Evolutionary conservation across 495 filamentous ascomycete genomes (phyloP).

Genomic region (Bacidia gigantensis): DNA sequence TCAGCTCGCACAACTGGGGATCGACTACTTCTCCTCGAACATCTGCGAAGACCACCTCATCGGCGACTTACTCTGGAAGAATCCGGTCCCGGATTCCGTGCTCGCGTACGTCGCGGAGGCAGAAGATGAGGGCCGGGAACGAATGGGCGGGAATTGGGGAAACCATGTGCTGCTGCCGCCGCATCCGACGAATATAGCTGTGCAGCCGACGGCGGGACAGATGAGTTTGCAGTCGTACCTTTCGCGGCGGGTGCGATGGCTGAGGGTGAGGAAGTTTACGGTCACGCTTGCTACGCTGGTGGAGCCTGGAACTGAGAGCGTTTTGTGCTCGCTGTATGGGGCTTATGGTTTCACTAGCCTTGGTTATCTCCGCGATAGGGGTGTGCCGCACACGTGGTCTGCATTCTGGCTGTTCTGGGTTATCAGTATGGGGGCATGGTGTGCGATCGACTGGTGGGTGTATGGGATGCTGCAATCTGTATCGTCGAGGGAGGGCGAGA

Average conservation of each 20-base stretch:
- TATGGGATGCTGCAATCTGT: slow-evolving; percentile 61
- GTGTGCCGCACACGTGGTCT: slow-evolving; percentile 52
- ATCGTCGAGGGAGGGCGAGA: slow-evolving; percentile 52
- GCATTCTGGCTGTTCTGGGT: slow-evolving; percentile 54
- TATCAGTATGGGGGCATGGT: slow-evolving; percentile 55
- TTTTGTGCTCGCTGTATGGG: slow-evolving; percentile 68
- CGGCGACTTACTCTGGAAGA: slow-evolving; percentile 77
- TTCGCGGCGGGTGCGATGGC: slow-evolving; percentile 75
- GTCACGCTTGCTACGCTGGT: slow-evolving; percentile 78
- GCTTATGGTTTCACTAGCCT: slow-evolving; percentile 66
- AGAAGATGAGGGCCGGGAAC: slow-evolving; percentile 17
- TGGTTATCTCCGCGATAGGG: slow-evolving; percentile 43
- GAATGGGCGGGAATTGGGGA: slow-evolving; percentile 33
- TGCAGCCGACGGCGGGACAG: slow-evolving; percentile 72
- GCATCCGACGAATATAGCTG: slow-evolving; percentile 61
- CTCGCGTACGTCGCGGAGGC: slow-evolving; percentile 24
- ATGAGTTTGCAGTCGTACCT: slow-evolving; percentile 73
- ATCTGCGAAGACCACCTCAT: slow-evolving; percentile 98
- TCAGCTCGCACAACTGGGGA: slow-evolving; percentile 42
- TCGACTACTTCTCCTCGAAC: slow-evolving; percentile 86
- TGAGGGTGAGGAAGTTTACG: slow-evolving; percentile 88
- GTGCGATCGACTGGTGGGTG: slow-evolving; percentile 54
- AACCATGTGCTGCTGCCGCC: slow-evolving; percentile 62
- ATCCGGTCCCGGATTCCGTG: slow-evolving; percentile 25
- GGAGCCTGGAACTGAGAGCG: slow-evolving; percentile 88